Evolutionary conservation across 1,284 basidiomycete species (phyloP).

Genomic region (Erythrobasidium hasegawianum): DNA sequence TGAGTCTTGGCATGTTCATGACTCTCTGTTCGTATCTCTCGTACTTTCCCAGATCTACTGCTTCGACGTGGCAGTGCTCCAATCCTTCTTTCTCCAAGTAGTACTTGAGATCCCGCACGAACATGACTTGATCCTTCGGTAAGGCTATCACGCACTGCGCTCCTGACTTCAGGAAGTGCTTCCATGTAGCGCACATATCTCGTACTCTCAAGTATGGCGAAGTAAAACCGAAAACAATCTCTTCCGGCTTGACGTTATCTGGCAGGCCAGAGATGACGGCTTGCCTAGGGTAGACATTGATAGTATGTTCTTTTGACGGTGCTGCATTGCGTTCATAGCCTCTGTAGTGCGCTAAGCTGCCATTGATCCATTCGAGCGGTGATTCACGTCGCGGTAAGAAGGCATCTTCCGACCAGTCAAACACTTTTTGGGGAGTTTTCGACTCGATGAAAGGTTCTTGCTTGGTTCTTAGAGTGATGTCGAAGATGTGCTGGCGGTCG

Average conservation of each 20-base stretch:
- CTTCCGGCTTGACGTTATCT: slow-evolving; percentile 23
- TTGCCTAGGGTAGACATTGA: slow-evolving; percentile 16
- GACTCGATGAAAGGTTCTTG: background rate
- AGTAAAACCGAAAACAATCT: slow-evolving; percentile 31
- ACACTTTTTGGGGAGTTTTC: background rate
- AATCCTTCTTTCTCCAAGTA: slow-evolving; percentile 27
- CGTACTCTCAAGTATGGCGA: slow-evolving; percentile 18
- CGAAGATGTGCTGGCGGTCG: slow-evolving; percentile 1
- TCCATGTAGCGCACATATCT: slow-evolving; percentile 28
- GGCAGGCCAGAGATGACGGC: slow-evolving; percentile 9
- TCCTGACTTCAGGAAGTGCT: slow-evolving; percentile 21
- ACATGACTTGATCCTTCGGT: slow-evolving; percentile 25
- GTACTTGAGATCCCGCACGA: slow-evolving; percentile 14
- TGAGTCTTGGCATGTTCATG: slow-evolving; percentile 24
- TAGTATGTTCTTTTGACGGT: background rate
- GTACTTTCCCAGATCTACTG: slow-evolving; percentile 24
- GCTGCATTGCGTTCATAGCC: slow-evolving; percentile 6
- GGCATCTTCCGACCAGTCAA: slow-evolving; percentile 21
- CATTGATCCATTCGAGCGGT: background rate
- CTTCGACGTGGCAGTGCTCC: background rate
- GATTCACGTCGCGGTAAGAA: slow-evolving; percentile 9
- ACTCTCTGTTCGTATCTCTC: slow-evolving; percentile 25
- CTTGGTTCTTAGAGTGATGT: background rate
- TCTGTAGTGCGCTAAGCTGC: background rate
- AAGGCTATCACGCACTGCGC: slow-evolving; percentile 24